These are phyloP conservation scores for Rhamnella rubrinervis DNA, from an alignment of 331 rosid genomes.

Conservation along the genomic window DNA sequence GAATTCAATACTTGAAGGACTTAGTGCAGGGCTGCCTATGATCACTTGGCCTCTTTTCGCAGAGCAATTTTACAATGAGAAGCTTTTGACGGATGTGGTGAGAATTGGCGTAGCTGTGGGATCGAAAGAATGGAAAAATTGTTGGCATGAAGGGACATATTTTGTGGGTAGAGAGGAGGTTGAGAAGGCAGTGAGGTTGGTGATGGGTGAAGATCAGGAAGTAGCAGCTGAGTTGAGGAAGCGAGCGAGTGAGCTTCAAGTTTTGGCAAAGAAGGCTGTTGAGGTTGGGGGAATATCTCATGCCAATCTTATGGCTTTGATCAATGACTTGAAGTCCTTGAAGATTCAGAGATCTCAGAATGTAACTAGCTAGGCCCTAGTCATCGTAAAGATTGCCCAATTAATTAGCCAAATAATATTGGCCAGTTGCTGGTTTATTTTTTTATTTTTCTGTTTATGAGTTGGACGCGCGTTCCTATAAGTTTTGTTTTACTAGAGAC, in stretches of 20 bases:
- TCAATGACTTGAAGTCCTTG: constrained; percentile 13
- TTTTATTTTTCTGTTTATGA: no score
- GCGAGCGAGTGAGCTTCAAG: constrained; percentile 9
- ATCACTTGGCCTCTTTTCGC: constrained; percentile 32
- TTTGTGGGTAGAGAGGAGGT: constrained; percentile 11
- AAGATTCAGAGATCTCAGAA: neutral
- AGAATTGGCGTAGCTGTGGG: constrained; percentile 32
- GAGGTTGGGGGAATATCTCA: constrained; percentile 29
- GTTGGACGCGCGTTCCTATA: no score
- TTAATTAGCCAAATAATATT: no score
- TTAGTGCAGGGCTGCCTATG: constrained; percentile 24
- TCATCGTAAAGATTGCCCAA: no score
- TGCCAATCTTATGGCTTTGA: constrained; percentile 13
- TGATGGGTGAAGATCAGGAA: constrained; percentile 6
- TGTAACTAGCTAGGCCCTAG: no score
- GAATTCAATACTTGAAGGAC: constrained; percentile 32
- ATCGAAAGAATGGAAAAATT: constrained; percentile 1
- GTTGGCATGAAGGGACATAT: constrained; percentile 1
- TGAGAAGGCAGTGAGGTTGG: constrained; percentile 15
- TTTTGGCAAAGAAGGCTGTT: constrained; percentile 22
- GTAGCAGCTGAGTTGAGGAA: constrained; percentile 26
- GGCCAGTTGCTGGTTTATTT: no score
- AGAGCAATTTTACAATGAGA: constrained; percentile 36
- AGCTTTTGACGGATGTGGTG: constrained; percentile 22
- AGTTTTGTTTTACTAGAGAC: no score